phyloP scores from a whole-genome alignment of 1,284 basidiomycete species.

The Fomitopsis palustris region DNA sequence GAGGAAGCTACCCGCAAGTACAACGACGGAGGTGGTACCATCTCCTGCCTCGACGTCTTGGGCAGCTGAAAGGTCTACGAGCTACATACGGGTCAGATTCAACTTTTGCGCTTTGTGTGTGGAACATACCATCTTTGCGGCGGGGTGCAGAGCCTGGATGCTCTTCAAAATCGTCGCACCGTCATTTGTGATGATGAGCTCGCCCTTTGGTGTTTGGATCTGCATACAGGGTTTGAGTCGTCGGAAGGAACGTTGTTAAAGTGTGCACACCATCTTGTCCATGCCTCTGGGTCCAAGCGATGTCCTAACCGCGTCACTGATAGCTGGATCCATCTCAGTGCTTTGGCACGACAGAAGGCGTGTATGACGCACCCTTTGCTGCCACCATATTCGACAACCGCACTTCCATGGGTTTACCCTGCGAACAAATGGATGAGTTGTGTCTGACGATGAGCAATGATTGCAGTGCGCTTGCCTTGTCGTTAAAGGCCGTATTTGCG shows the following conservation, averaged over 20 bases:
- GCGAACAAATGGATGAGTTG: constrained; percentile 26
- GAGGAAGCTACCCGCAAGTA: constrained; percentile 90
- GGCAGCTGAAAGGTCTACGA: constrained; percentile 96
- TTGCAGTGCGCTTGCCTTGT: constrained; percentile 54
- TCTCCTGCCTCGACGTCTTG: constrained; percentile 99
- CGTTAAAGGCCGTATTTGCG: constrained; percentile 76
- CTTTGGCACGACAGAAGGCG: too few species aligned
- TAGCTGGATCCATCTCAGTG: constrained; percentile 52
- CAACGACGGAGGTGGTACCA: constrained; percentile 98
- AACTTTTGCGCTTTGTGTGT: background rate
- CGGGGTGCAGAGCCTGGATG: constrained; percentile 96
- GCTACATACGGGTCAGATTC: constrained; percentile 38
- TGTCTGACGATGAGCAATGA: background rate
- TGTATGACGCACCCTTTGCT: constrained; percentile 73
- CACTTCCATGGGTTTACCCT: constrained; percentile 93
- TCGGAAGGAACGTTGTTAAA: background rate
- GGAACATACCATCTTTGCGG: constrained; percentile 86
- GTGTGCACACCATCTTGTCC: constrained; percentile 92
- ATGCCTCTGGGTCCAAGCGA: constrained; percentile 97
- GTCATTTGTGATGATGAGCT: constrained; percentile 98
- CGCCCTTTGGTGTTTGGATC: constrained; percentile 97
- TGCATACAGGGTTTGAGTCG: constrained; percentile 31
- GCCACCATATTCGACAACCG: constrained; percentile 94
- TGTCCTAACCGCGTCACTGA: constrained; percentile 96
- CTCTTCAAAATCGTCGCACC: constrained; percentile 98